These are phyloP conservation scores for Leccinum barrowsii DNA, from an alignment of 768 basidiomycete genomes.

Conservation along the genomic window DNA sequence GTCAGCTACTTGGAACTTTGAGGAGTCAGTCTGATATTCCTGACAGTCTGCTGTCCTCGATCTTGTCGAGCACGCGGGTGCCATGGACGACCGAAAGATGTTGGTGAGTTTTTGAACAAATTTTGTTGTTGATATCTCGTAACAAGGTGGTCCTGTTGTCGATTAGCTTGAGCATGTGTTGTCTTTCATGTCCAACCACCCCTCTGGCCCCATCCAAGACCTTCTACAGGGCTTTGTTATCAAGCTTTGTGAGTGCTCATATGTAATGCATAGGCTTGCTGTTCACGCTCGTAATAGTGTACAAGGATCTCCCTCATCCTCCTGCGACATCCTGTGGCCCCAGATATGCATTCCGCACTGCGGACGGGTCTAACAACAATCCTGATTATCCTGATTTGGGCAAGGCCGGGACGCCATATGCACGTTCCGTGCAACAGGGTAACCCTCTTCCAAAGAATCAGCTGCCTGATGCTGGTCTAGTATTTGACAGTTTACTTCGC, in stretches of 20 bases:
- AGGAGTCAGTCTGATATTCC: background rate
- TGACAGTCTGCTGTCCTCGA: slow-evolving; percentile 60
- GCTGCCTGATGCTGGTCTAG: slow-evolving; percentile 73
- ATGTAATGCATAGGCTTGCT: background rate
- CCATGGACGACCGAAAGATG: slow-evolving; percentile 76
- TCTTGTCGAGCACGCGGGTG: slow-evolving; percentile 51
- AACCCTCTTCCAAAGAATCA: slow-evolving; percentile 63
- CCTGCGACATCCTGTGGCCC: slow-evolving; percentile 64
- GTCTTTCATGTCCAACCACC: slow-evolving; percentile 56
- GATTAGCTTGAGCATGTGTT: slow-evolving; percentile 69
- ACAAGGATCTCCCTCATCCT: slow-evolving; percentile 80
- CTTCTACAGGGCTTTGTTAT: slow-evolving; percentile 38
- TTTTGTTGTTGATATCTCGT: background rate
- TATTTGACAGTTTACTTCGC: slow-evolving; percentile 77
- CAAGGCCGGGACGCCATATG: slow-evolving; percentile 73
- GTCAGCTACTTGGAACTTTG: background rate
- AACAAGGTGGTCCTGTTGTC: background rate
- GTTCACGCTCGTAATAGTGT: slow-evolving; percentile 44
- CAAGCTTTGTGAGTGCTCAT: slow-evolving; percentile 49
- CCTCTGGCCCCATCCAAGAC: slow-evolving; percentile 43
- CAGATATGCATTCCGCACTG: slow-evolving; percentile 61
- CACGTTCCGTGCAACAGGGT: slow-evolving; percentile 75
- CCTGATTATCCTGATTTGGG: slow-evolving; percentile 66
- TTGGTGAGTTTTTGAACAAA: slow-evolving; percentile 43
- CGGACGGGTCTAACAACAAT: slow-evolving; percentile 81